Evolutionary conservation across 2,329 filamentous ascomycete species (phyloP).

Genomic region (Penicillium sp.): DNA sequence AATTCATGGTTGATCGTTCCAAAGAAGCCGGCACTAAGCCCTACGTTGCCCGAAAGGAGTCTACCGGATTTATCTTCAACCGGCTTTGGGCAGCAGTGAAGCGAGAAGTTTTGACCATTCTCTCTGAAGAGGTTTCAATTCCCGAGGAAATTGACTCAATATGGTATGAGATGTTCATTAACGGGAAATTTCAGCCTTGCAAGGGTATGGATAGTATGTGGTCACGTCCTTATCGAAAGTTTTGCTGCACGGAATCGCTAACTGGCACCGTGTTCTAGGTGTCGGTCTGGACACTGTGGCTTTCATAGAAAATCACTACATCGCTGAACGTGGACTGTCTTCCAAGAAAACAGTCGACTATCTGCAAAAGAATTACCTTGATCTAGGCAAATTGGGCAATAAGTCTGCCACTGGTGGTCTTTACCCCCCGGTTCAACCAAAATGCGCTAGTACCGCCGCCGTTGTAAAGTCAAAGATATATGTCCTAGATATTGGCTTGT

Average conservation of each 20-base stretch:
- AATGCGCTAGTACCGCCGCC: no score
- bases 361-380: constrained; percentile 44
- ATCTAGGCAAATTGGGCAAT: constrained; percentile 45
- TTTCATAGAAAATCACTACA: constrained; percentile 53
- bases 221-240: neutral
- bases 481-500: neutral
- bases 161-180: constrained; percentile 42
- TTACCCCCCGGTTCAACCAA: neutral
- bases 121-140: constrained; percentile 48
- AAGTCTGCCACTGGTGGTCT: constrained; percentile 33
- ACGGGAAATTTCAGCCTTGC: constrained; percentile 30
- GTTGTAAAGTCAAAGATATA: neutral
- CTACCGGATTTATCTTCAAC: constrained; percentile 54
- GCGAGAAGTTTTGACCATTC: constrained; percentile 47
- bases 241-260: neutral
- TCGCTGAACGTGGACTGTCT: constrained; percentile 46
- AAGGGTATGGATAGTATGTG: constrained; percentile 43
- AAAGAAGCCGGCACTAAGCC: constrained; percentile 42
- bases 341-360: constrained; percentile 42
- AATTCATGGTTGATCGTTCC: constrained; percentile 42
- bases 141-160: constrained; percentile 50
- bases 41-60: constrained; percentile 44
- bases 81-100: constrained; percentile 57
- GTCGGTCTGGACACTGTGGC: constrained; percentile 53
- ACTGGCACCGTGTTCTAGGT: constrained; percentile 16